These are phyloP conservation scores for Annulohypoxylon bovei DNA, from an alignment of 495 filamentous ascomycete species.

Conservation along the genomic window DNA sequence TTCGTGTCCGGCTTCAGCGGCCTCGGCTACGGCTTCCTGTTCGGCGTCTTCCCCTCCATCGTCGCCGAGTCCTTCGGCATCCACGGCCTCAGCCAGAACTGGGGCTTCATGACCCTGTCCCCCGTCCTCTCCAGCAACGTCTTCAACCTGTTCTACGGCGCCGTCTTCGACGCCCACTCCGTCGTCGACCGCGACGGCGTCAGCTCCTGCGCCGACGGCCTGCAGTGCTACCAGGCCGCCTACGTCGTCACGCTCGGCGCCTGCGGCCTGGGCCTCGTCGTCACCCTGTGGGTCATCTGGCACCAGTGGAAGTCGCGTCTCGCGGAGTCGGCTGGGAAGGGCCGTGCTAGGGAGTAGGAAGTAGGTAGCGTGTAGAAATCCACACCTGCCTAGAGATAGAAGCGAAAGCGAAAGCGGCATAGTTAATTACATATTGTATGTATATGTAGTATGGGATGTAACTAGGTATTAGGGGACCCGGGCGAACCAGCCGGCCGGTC, in stretches of 20 bases:
- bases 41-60: slow-evolving; percentile 93
- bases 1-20: slow-evolving; percentile 85
- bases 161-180: slow-evolving; percentile 82
- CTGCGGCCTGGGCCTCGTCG: slow-evolving; percentile 71
- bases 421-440: not conserved
- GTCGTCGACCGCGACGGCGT: slow-evolving; percentile 72
- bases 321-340: slow-evolving; percentile 50
- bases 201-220: slow-evolving; percentile 78
- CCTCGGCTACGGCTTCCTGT: slow-evolving; percentile 91
- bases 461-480: not conserved
- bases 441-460: slow-evolving; percentile 3
- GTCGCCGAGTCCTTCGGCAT: slow-evolving; percentile 93
- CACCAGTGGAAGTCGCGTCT: slow-evolving; percentile 60
- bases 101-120: slow-evolving; percentile 91
- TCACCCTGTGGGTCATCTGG: slow-evolving; percentile 81
- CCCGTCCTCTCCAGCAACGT: slow-evolving; percentile 87
- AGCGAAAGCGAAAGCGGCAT: not conserved
- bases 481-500: not conserved
- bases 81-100: slow-evolving; percentile 87
- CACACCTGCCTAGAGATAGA: not conserved
- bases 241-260: slow-evolving; percentile 85
- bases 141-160: slow-evolving; percentile 90
- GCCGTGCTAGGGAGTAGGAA: slow-evolving; percentile 30
- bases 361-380: too few species aligned
- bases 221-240: slow-evolving; percentile 81